Base-by-base conservation (phyloP, 2,329 filamentous ascomycete genomes). In the Pseudogymnoascus sp. region DNA sequence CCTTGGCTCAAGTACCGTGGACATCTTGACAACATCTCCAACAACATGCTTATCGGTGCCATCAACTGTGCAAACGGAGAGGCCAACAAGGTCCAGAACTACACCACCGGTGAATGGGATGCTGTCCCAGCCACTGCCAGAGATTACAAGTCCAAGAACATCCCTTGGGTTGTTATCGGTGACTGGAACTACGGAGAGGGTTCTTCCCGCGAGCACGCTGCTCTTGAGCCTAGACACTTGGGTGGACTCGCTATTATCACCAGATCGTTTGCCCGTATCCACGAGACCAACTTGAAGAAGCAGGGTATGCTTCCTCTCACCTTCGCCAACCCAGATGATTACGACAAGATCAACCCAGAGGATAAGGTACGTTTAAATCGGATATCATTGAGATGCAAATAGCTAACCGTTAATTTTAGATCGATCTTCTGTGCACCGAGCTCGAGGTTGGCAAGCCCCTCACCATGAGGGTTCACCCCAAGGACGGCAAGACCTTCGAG, bases 231-330 rank as follows among this genome's bases (percentile, higher is more conserved):
- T 74, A 88, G 94, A 75, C 93, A 97, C 81, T 87, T 99, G 67
- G 94, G 94, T 73, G 94, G 93, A 77, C 85, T 97, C 72, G 94
- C 93, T 73, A 96, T 99, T 81, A 95, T 99, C 75, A 92, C 89
- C 74, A 88, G 91, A 74, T 90, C 85, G 67, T 99, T 99, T 75
- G 94, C 94, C 73, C 94, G 94, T 89, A 99, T 99, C 74, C 94
- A 99, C 84, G 94, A 99, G 84, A 99, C 94, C 82, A 99, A 99
- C 86, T 80, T 99, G 82, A 99, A 99, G 90, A 99, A 99, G 88
- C 94, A 99, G 86, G 94, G 94, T 79, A 97, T 99, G 93, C 89
- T 99, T 80, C 94, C 94, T 72, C 84, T 99, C 68, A 97, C 92
- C 71, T 99, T 99, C 81, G 79, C 85, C 63, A 87, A 97, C 74